A percentile compares a stretch with the other conserved stretches of the same genome.
phyloP scores from a whole-genome alignment of 1,284 basidiomycete genomes.

The Ustilago crameri region DNA sequence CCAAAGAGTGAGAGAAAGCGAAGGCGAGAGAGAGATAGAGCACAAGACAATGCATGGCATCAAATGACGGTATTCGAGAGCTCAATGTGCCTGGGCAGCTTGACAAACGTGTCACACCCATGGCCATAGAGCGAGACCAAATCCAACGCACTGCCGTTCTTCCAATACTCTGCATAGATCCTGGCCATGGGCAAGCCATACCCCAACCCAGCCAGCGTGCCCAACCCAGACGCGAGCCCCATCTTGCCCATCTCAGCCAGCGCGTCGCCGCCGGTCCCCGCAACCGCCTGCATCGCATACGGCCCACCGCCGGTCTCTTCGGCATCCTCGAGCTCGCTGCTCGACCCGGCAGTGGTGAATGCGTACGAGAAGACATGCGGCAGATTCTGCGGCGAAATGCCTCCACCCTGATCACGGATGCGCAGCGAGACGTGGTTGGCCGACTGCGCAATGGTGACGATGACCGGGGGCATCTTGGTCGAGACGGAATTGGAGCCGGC shows the following conservation, averaged over 20 bases:
- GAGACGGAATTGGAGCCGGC: constrained; percentile 53
- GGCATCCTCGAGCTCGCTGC: constrained; percentile 74
- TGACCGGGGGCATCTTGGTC: constrained; percentile 72
- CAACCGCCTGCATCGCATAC: constrained; percentile 76
- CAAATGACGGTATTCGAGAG: constrained; percentile 49
- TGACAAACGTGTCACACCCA: constrained; percentile 63
- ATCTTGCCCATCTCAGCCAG: constrained; percentile 74
- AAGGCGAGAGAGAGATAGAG: background rate
- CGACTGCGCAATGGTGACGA: constrained; percentile 77
- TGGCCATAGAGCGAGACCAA: constrained; percentile 34
- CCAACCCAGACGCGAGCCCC: constrained; percentile 78
- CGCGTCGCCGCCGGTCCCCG: constrained; percentile 73
- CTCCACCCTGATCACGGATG: constrained; percentile 85
- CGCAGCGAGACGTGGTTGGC: constrained; percentile 78
- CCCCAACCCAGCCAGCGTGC: constrained; percentile 83
- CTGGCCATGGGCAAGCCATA: constrained; percentile 79
- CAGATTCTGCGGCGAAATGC: constrained; percentile 80
- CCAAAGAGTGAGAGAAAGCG: background rate
- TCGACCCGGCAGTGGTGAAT: constrained; percentile 77
- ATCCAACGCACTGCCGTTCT: constrained; percentile 39
- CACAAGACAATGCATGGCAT: background rate
- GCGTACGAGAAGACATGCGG: constrained; percentile 86
- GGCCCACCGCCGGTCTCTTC: constrained; percentile 78
- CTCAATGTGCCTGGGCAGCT: constrained; percentile 55
- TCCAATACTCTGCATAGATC: constrained; percentile 75